Conservation (phyloP, 2,329 filamentous ascomycete species). For the Ophiostoma ips region DNA sequence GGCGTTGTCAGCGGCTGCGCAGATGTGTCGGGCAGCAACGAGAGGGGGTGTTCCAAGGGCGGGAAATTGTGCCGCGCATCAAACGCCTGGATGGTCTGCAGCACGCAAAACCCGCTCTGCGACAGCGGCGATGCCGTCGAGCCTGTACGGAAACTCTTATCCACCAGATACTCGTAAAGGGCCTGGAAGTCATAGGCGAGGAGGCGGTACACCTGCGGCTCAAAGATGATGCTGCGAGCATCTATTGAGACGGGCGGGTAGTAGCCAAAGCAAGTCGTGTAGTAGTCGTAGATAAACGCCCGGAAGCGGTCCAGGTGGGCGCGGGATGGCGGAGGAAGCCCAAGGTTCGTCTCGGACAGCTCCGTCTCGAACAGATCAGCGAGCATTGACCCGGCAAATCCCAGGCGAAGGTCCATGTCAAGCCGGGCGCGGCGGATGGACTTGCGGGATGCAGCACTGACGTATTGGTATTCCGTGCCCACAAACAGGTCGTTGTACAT, state of each 20-base stretch:
- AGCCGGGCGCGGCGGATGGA: slow-evolving; percentile 47
- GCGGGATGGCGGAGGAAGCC: slow-evolving; percentile 44
- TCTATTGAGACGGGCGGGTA: slow-evolving; percentile 48
- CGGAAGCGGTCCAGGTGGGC: slow-evolving; percentile 62
- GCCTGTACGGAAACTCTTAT: slow-evolving; percentile 38
- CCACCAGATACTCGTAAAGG: slow-evolving; percentile 58
- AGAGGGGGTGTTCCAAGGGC: slow-evolving; percentile 50
- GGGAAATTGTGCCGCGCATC: slow-evolving; percentile 45
- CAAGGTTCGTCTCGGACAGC: slow-evolving; percentile 51
- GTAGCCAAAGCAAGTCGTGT: slow-evolving; percentile 52
- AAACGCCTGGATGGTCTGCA: slow-evolving; percentile 55
- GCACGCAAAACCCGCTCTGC: slow-evolving; percentile 53
- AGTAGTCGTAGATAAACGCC: slow-evolving; percentile 52
- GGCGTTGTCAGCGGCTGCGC: neutral
- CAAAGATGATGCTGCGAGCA: slow-evolving; percentile 32
- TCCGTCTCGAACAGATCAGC: slow-evolving; percentile 59
- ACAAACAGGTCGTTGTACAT: slow-evolving; percentile 50
- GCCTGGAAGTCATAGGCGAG: slow-evolving; percentile 59
- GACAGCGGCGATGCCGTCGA: slow-evolving; percentile 38
- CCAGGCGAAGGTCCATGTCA: slow-evolving; percentile 52
- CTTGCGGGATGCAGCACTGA: slow-evolving; percentile 43
- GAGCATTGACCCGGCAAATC: slow-evolving; percentile 42
- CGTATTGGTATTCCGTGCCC: slow-evolving; percentile 45
- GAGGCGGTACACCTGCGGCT: slow-evolving; percentile 40
- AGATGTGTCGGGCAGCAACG: slow-evolving; percentile 44